Percentiles rank a stretch among this genome's conserved stretches.
These are phyloP conservation scores for Lanmaoa pseudosensibilis DNA, from an alignment of 768 basidiomycete species.

Conservation along the genomic window DNA sequence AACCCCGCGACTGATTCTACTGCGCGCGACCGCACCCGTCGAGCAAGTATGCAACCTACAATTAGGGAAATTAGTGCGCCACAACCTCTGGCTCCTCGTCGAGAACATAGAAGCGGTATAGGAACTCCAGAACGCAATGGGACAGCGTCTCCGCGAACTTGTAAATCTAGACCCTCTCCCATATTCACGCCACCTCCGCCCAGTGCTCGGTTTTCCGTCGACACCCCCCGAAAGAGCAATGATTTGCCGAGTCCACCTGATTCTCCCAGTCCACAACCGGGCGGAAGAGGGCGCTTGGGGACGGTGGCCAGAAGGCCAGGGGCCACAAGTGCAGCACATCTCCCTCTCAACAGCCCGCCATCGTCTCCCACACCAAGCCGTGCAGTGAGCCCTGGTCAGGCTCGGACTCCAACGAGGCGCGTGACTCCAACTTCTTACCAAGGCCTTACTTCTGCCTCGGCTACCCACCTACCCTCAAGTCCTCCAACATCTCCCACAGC, in stretches of 20 bases:
- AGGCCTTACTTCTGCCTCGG: constrained; percentile 48
- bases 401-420: constrained; percentile 43
- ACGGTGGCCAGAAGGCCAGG: constrained; percentile 37
- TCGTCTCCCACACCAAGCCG: constrained; percentile 40
- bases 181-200: constrained; percentile 32
- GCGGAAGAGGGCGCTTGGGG: constrained; percentile 36
- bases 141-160: constrained; percentile 34
- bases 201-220: constrained; percentile 33
- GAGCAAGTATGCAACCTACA: constrained; percentile 38
- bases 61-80: constrained; percentile 43
- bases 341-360: constrained; percentile 40
- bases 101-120: constrained; percentile 27
- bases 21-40: constrained; percentile 43
- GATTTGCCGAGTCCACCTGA: constrained; percentile 47
- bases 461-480: constrained; percentile 49
- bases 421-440: constrained; percentile 42
- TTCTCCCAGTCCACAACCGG: constrained; percentile 47
- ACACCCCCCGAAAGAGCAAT: constrained; percentile 36
- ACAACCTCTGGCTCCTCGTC: constrained; percentile 36
- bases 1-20: constrained; percentile 48
- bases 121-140: constrained; percentile 27
- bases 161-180: constrained; percentile 35
- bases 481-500: constrained; percentile 31
- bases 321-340: constrained; percentile 42
- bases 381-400: constrained; percentile 42